These are phyloP conservation scores for Meira nashicola DNA, from an alignment of 1,284 basidiomycete species.

Conservation along the genomic window DNA sequence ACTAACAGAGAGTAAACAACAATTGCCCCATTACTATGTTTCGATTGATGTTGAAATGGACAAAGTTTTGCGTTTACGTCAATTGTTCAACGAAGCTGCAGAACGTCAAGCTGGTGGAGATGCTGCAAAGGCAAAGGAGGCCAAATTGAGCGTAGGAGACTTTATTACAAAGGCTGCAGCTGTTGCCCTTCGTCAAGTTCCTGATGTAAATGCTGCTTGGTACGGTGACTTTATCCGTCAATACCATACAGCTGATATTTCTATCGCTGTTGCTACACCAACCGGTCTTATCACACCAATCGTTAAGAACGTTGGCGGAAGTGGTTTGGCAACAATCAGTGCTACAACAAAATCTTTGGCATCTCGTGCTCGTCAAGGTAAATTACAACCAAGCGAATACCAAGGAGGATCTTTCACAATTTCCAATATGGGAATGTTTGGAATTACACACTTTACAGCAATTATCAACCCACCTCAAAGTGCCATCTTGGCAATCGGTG, in stretches of 20 bases:
- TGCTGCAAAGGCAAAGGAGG: constrained; percentile 66
- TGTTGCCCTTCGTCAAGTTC: constrained; percentile 86
- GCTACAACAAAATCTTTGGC: constrained; percentile 87
- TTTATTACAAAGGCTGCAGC: constrained; percentile 94
- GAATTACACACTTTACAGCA: constrained; percentile 84
- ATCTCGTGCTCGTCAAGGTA: constrained; percentile 90
- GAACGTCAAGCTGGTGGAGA: constrained; percentile 43
- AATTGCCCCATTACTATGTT: constrained; percentile 95
- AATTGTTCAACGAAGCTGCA: constrained; percentile 79
- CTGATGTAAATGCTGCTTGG: constrained; percentile 97
- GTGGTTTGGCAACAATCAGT: constrained; percentile 88
- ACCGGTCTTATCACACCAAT: constrained; percentile 97
- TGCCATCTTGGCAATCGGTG: constrained; percentile 92
- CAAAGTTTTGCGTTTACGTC: constrained; percentile 85
- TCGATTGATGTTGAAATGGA: constrained; percentile 96
- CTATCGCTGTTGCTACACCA: constrained; percentile 91
- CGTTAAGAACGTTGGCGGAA: constrained; percentile 82
- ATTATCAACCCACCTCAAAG: constrained; percentile 99
- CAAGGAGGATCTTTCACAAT: constrained; percentile 97
- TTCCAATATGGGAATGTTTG: constrained; percentile 98
- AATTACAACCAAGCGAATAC: constrained; percentile 91
- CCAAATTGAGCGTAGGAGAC: constrained; percentile 94
- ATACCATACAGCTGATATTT: constrained; percentile 95
- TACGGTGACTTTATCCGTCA: constrained; percentile 76
- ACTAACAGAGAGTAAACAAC: constrained; percentile 85